phyloP scores from a whole-genome alignment of 371 early-diverging fungal species.

The Zychaea mexicana region DNA sequence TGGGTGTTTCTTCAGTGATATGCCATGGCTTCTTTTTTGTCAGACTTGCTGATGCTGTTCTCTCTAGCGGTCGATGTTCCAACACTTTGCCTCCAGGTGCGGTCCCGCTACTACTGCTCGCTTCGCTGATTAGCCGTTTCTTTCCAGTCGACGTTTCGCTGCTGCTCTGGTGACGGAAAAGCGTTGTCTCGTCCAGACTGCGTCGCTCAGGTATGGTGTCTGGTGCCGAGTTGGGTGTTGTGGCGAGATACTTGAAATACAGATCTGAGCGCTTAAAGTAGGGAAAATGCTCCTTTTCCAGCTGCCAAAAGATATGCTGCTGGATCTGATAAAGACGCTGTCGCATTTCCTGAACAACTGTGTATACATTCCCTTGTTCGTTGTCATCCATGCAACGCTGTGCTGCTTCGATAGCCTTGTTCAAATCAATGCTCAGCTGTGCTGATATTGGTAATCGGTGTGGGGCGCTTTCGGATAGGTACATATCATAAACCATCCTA shows the following conservation, averaged over 20 bases:
- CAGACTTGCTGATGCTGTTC: constrained; percentile 19
- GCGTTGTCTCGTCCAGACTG: constrained; percentile 36
- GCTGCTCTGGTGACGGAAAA: neutral
- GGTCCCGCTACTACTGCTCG: neutral
- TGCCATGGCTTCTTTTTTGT: constrained; percentile 17
- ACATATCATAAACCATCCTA: constrained; percentile 69
- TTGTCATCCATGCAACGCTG: constrained; percentile 14
- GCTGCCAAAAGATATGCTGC: constrained; percentile 64
- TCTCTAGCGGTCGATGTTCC: constrained; percentile 11
- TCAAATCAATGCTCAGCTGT: constrained; percentile 27
- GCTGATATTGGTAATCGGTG: constrained; percentile 46
- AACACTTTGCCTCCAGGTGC: neutral
- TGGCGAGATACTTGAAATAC: constrained; percentile 66
- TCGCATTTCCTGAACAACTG: constrained; percentile 21
- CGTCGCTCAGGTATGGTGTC: constrained; percentile 26
- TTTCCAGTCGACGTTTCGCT: neutral
- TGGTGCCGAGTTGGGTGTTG: constrained; percentile 39
- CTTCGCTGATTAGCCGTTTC: neutral
- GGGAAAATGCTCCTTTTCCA: constrained; percentile 65
- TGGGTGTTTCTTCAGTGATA: neutral
- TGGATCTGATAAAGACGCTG: constrained; percentile 37
- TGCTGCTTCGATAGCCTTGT: constrained; percentile 20
- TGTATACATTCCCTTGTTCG: constrained; percentile 7
- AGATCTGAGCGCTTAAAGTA: constrained; percentile 67
- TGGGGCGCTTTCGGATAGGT: constrained; percentile 59